Evolutionary conservation across 1,284 basidiomycete genomes (phyloP), one percentile per base, ranked within the genome.

Genomic region (Tausonia pullulans): DNA sequence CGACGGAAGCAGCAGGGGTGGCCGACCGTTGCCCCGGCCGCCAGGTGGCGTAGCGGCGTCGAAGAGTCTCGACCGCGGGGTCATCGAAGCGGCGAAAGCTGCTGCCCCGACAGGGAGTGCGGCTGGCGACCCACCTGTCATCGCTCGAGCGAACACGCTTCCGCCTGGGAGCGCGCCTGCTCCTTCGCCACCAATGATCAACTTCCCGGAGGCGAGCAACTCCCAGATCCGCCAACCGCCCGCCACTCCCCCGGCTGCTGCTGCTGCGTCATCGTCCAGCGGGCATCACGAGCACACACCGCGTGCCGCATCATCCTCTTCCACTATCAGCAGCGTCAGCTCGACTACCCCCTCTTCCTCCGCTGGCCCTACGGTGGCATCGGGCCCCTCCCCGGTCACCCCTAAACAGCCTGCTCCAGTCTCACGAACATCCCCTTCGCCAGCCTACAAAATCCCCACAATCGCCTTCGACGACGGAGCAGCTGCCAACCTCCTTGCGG

Each of bases 51-150:
- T 65, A 13, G 39, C 56, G 16, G 48, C 60, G 10, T 65, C 64
- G 0, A 65, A 65, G 51, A 57, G 52, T 52, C 56, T 65, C 14
- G 64, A 65, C 44, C 60, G 64, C 16, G 64, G 64, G 6, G 43
- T 41, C 9, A 50, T 39, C 27, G 55, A 62, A 43, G 39, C 13
- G 50, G 6, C 9, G 5, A 3, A 51, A 13, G 45, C 50, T 14
- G 8, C 52, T 3, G 14, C 44, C 5, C 7, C 58, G 27, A 40
- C 8, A 1, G 41, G 41, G n/a, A 54, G 39, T 43, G 27, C 43
- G 14, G 55, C 8, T 39, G 52, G 53, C 11, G 58, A 52, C 8
- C 45, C 56, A 16, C 39, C 43, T 11, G 53, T 43, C 16, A 64
- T 55, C 27, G 63, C 58, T 2, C 39, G 63, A 55, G 51, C 52